These are phyloP conservation scores for Macadamia integrifolia DNA, from an alignment of 164 flowering plant genomes.

Conservation along the genomic window DNA sequence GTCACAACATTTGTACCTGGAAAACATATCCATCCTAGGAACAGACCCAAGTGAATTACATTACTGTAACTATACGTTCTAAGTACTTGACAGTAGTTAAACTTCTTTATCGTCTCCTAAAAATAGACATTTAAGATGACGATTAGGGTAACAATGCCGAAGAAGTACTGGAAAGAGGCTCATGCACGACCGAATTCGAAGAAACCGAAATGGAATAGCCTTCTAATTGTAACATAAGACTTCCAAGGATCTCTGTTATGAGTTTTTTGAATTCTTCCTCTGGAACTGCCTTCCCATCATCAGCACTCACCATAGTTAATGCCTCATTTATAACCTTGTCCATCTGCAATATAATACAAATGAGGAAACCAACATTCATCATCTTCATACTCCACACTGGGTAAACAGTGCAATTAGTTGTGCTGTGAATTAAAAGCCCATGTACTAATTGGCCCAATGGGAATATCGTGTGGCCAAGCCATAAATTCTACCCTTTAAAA, in stretches of 20 bases:
- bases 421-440: not conserved
- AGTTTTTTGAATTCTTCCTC: slow-evolving; percentile 87
- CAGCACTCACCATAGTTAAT: slow-evolving; percentile 51
- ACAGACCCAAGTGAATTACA: not conserved
- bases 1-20: not conserved
- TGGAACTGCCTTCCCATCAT: slow-evolving; percentile 56
- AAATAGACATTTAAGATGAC: not conserved
- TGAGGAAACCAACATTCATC: not conserved
- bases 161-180: slow-evolving; percentile 50
- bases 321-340: slow-evolving; percentile 51
- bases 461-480: no score
- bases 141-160: slow-evolving; percentile 41
- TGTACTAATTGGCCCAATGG: no score
- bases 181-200: slow-evolving; percentile 79
- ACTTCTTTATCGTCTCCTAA: not conserved
- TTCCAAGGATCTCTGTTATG: slow-evolving; percentile 56
- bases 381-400: not conserved
- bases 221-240: slow-evolving; percentile 80
- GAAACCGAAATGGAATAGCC: slow-evolving; percentile 67
- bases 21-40: not conserved
- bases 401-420: not conserved
- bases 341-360: slow-evolving; percentile 38
- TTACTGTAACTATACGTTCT: not conserved
- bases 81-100: not conserved
- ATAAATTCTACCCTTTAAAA: no score